Percentiles rank a stretch among this genome's conserved stretches.
Evolutionary conservation across 352 stramenopile genomes (phyloP).

Genomic region (Pythium brachiatum): DNA sequence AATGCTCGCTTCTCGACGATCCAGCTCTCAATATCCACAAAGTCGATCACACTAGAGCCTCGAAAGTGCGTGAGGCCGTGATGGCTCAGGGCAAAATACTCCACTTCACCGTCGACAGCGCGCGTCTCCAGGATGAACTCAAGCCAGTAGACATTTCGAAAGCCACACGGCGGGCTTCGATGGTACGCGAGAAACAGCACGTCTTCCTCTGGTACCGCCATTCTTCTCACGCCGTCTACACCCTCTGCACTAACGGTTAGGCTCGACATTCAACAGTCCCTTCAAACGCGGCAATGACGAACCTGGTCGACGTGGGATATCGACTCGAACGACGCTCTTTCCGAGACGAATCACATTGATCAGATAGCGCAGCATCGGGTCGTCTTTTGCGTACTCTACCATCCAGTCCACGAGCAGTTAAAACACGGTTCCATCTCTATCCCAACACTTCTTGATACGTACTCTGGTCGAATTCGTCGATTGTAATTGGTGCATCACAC

Average conservation of each 20-base stretch:
- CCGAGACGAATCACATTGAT: slow-evolving; percentile 41
- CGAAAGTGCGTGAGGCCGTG: slow-evolving; percentile 58
- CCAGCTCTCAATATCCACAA: slow-evolving; percentile 50
- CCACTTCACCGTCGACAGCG: slow-evolving; percentile 25
- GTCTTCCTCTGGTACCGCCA: slow-evolving; percentile 41
- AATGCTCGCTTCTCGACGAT: slow-evolving; percentile 71
- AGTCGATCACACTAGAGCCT: slow-evolving; percentile 39
- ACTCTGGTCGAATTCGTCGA: slow-evolving; percentile 21
- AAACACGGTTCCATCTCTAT: neutral
- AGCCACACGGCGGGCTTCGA: slow-evolving; percentile 45
- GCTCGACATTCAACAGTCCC: neutral
- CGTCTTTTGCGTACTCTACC: slow-evolving; percentile 44
- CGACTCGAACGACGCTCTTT: slow-evolving; percentile 28
- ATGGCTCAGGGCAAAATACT: slow-evolving; percentile 62
- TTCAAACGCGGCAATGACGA: too few relatives aligned
- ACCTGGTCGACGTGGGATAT: slow-evolving; percentile 11
- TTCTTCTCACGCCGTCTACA: slow-evolving; percentile 21
- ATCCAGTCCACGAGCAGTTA: neutral
- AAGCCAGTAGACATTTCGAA: slow-evolving; percentile 70
- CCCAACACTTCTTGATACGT: neutral
- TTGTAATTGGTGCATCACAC: slow-evolving; percentile 4
- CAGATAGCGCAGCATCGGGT: slow-evolving; percentile 44
- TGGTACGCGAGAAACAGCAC: slow-evolving; percentile 52
- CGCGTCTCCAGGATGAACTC: slow-evolving; percentile 39
- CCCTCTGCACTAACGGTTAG: neutral